Evolutionary conservation across 306 rosid genomes (phyloP), one percentile per base, ranked within the genome.

Genomic region (Spatholobus suberectus): DNA sequence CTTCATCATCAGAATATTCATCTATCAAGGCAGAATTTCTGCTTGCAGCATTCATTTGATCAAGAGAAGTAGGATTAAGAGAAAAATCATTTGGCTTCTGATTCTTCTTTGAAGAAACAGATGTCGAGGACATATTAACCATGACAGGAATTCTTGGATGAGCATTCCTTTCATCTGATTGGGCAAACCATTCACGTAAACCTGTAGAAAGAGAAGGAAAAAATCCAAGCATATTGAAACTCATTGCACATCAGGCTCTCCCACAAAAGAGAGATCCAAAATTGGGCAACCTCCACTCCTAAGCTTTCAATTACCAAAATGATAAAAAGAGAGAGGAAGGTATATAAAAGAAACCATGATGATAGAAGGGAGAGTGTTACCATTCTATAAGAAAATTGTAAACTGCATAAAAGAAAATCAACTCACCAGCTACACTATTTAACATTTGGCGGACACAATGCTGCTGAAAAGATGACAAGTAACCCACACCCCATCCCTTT

Each of bases 401-500:
- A 67, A 73, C 55, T 6, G 15, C 35, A 12, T 44, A 66, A 6
- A 67, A 73, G 41, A 79, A 81, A 62, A 82, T 20, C 8, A 59
- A 80, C 89, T 91, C 79, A 96, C 99, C 99, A 78, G 99, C 97
- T 78, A 96, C 98, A 86, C 98, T 92, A 87, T 96, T 96, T 87
- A 96, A 82, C 89, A 96, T 87, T 87, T 96, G 99, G 68, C 94
- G 97, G 62, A 96, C 94, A 87, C 99, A 96, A 90, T 96, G 93
- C 87, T 94, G 99, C 93, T 94, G 99, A 87, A 94, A 96, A 55
- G 97, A 92, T 76, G 98, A 82, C 10, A 91, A 17, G 78, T 96
- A 96, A 83, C 99, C 97, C 73, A 85, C 98, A 70, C 96, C 99
- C 99, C 99, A 96, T 69, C 99, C 99, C 89, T 96, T 96, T 81